A percentile compares a stretch with the other conserved stretches of the same genome.
Conservation (phyloP, 2,329 filamentous ascomycete genomes). For the Microascus cirrosus region DNA sequence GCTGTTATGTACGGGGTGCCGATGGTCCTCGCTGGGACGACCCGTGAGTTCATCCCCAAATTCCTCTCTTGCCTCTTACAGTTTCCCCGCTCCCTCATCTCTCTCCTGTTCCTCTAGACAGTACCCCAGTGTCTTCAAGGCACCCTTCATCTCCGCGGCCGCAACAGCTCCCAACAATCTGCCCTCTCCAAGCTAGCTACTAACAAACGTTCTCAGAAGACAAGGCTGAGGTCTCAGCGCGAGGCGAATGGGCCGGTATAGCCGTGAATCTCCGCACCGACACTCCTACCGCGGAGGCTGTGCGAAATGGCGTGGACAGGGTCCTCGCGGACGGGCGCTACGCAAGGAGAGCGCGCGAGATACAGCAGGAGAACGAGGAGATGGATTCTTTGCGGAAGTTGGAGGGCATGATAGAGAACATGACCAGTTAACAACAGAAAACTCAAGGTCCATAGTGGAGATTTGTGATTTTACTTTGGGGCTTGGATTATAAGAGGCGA, state of each 20-base stretch:
- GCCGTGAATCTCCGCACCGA: conserved; percentile 30
- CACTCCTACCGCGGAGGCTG: conserved; percentile 14
- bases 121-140: neutral
- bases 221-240: conserved; percentile 14
- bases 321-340: conserved; percentile 18
- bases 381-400: conserved; percentile 9
- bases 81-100: neutral
- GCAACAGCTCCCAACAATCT: neutral
- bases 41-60: neutral
- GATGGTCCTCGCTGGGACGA: conserved; percentile 29
- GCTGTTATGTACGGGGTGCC: conserved; percentile 32
- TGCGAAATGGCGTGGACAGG: conserved; percentile 17
- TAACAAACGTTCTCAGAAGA: neutral
- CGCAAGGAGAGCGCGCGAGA: conserved; percentile 17
- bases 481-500: too few species aligned
- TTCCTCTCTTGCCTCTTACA: neutral
- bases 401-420: conserved; percentile 12
- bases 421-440: neutral
- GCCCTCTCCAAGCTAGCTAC: neutral
- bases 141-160: neutral
- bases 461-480: too few species aligned
- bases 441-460: too few species aligned
- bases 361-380: conserved; percentile 20
- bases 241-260: conserved; percentile 29
- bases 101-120: neutral